These are phyloP conservation scores for Schwanniomyces pseudopolymorphus DNA, from an alignment of 805 yeast genomes.

Conservation along the genomic window DNA sequence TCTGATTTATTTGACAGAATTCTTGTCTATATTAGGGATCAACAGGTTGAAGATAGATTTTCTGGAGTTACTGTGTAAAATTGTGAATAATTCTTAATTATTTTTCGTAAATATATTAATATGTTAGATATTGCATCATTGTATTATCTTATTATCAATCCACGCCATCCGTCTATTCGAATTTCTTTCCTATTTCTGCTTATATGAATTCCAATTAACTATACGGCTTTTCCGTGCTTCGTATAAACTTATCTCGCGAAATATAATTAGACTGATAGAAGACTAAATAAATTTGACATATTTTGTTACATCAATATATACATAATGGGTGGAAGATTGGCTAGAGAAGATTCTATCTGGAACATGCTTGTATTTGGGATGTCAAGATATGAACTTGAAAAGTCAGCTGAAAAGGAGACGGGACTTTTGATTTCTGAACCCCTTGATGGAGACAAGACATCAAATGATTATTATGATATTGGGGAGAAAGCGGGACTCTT, in stretches of 20 bases:
- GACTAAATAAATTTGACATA: background rate
- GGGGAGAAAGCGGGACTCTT: background rate
- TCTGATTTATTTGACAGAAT: conserved; percentile 59
- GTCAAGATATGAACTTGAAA: background rate
- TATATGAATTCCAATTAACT: too few species aligned
- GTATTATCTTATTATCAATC: background rate
- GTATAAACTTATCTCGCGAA: too few species aligned
- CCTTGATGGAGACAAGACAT: background rate
- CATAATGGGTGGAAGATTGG: conserved; percentile 1
- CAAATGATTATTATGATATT: background rate
- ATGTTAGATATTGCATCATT: background rate
- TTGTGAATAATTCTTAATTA: too few species aligned
- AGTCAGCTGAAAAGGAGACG: background rate
- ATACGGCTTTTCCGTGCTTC: too few species aligned
- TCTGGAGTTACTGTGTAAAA: conserved; percentile 38
- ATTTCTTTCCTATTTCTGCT: too few species aligned
- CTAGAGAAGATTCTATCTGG: conserved; percentile 14
- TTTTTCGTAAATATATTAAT: too few species aligned
- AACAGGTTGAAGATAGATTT: conserved; percentile 70
- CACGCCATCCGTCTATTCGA: too few species aligned
- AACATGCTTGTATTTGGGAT: conserved; percentile 16
- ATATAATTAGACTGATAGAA: too few species aligned
- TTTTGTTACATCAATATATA: background rate
- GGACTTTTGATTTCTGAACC: background rate
- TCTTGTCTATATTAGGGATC: conserved; percentile 64